Base-by-base conservation (phyloP, 2,329 filamentous ascomycete genomes). In the Capronia epimyces region DNA sequence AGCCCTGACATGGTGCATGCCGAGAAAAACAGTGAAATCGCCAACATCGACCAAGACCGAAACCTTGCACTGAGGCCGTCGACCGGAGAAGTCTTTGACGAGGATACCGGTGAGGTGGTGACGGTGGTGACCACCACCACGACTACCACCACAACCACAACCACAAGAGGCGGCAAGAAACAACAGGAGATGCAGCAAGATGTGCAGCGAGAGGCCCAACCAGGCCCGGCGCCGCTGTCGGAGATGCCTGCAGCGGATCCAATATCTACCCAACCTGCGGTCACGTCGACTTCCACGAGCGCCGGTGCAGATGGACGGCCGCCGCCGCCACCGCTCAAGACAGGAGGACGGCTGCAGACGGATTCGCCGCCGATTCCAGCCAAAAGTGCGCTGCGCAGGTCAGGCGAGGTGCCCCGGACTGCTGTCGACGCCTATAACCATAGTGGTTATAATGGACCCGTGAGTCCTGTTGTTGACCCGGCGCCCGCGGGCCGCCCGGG, bases 111-210 rank as follows among this genome's bases (percentile, higher is more conserved):
- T 10, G 57, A 61, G 27, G 49, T 61, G n/a, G 55, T 61, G 13
- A 61, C 59, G 9, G 55, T 59, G 6, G 59, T 61, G 34, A 61
- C 59, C 7, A 61, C 59, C 2, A 61, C 59, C 1, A 61, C 59
- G 1, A 61, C 59, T 1, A 61, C 59, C 15, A 61, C 59, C 4
- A 61, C 59, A 3, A 61, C 59, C 15, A 61, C 59, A 6, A 60
- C 53, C 25, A 55, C 34, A 42, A 51, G 41, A 43, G 54, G 54
- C 7, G 57, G 57, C 10, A 53, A 52, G 43, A 53, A 52, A 46
- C 49, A 49, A n/a, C 49, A 53, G 49, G 58, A 60, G 42, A 50
- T 60, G 8, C 56, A 57, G 45, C 52, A 53, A 25, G 46, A 57
- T 27, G 48, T 51, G 29, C 36, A 49, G 16, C 47, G 47, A 34